Evolutionary conservation across 2,329 filamentous ascomycete species (phyloP).

Genomic region (Xylaria sp.): DNA sequence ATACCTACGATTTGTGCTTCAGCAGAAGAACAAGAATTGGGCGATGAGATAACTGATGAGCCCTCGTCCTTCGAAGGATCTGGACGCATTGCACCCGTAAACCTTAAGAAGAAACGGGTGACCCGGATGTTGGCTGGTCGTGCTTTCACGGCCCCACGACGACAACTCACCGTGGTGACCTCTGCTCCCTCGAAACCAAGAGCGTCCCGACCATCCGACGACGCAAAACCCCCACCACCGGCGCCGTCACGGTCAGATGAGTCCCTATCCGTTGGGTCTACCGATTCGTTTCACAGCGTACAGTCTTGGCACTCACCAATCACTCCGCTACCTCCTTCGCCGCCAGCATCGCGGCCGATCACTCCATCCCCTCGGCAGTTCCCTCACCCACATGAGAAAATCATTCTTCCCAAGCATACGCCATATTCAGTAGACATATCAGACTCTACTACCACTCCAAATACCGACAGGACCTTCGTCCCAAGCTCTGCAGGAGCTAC

Average conservation of each 20-base stretch:
- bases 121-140: conserved; percentile 38
- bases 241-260: conserved; percentile 33
- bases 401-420: conserved; percentile 39
- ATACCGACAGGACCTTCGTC: conserved; percentile 36
- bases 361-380: conserved; percentile 40
- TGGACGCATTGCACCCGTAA: conserved; percentile 32
- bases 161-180: conserved; percentile 46
- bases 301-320: conserved; percentile 55
- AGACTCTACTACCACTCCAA: conserved; percentile 40
- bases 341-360: conserved; percentile 44
- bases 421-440: conserved; percentile 38
- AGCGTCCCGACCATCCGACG: conserved; percentile 1
- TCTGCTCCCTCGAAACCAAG: conserved; percentile 43
- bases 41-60: conserved; percentile 17
- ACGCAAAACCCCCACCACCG: conserved; percentile 23
- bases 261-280: conserved; percentile 49
- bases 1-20: neutral
- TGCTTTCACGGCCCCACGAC: conserved; percentile 43
- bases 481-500: conserved; percentile 33
- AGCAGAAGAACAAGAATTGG: conserved; percentile 7
- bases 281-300: conserved; percentile 59
- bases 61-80: conserved; percentile 35
- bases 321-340: conserved; percentile 48
- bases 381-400: conserved; percentile 46
- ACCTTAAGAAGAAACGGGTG: conserved; percentile 34